Base-by-base conservation (phyloP, 1,284 basidiomycete species). In the Blastosporella zonata region DNA sequence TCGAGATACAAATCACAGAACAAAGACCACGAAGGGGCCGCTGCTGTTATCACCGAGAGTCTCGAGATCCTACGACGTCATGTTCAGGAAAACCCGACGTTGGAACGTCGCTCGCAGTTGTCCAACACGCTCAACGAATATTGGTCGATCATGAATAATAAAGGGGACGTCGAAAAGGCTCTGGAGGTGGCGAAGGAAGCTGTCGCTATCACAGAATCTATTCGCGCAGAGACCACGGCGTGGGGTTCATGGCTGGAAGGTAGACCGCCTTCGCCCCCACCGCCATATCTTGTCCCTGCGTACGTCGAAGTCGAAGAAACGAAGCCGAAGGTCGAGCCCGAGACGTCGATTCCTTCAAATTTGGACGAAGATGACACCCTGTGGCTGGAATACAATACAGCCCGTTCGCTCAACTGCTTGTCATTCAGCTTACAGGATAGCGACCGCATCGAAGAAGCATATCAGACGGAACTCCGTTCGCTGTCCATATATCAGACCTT, bases 351-450 rank as follows among this genome's bases (percentile, higher is more conserved):
- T 21, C 31, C 29, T 40, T n/a, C 29, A 8, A 36, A 21, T 10
- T 22, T 29, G 18, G 52, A 50, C 15, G 40, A 46, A 6, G 44
- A 51, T 8, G 44, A 44, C 6, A 41, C 43, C 2, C 7, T 47
- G 21, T 47, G 49, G 49, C 37, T 53, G 20, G 39, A 53, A 20
- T 51, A 34, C 29, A 53, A 53, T 27, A 51, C 40, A 2, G 52
- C 43, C 36, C 49, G 49, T 15, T 43, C 52, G 6, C 36, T 49
- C 2, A 35, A 28, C 12, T 36, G 43, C 23, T 34, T 53, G 5
- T 39, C 52, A 4, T 51, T 21, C 34, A 50, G 48, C 35, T 29
- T 50, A 6, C 34, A 50, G 17, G 49, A 51, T n/a, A 23, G 37
- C 8, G n/a, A 43, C 9, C 43, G 49, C 12, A 29, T 44, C 8